These are phyloP conservation scores for Nissolia schottii DNA, from an alignment of 306 rosid genomes.

Conservation along the genomic window DNA sequence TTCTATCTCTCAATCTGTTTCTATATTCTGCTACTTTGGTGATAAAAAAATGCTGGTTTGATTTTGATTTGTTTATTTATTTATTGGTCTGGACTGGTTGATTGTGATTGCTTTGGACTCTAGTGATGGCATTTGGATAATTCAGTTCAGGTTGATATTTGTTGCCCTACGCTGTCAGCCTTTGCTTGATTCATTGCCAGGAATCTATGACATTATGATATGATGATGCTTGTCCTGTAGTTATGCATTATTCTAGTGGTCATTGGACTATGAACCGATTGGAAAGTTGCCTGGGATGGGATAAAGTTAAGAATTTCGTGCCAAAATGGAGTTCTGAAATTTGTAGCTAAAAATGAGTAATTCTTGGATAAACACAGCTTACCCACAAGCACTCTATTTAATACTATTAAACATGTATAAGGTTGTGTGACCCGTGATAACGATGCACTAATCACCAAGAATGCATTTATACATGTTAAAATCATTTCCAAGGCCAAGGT, in stretches of 20 bases:
- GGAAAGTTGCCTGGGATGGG: not conserved
- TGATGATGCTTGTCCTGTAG: not conserved
- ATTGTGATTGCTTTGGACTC: not conserved
- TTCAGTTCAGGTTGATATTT: not conserved
- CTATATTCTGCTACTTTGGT: not conserved
- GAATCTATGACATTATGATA: not conserved
- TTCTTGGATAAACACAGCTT: not conserved
- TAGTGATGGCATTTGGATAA: not conserved
- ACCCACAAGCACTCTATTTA: too few relatives aligned
- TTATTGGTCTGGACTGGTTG: not conserved
- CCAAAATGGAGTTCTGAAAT: not conserved
- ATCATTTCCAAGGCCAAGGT: slow-evolving; percentile 87
- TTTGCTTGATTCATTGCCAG: not conserved
- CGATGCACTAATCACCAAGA: not conserved
- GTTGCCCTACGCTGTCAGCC: not conserved
- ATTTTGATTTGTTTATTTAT: not conserved
- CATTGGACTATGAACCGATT: not conserved
- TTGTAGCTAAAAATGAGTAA: not conserved
- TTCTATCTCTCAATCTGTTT: not conserved
- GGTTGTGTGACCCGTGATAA: not conserved
- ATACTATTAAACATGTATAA: not conserved
- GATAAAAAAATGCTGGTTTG: not conserved
- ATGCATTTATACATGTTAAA: not conserved
- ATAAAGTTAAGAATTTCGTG: not conserved
- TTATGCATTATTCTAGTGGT: not conserved